These are phyloP conservation scores for Pelargonium citronellum DNA, from an alignment of 441 rosid species.

Conservation along the genomic window DNA sequence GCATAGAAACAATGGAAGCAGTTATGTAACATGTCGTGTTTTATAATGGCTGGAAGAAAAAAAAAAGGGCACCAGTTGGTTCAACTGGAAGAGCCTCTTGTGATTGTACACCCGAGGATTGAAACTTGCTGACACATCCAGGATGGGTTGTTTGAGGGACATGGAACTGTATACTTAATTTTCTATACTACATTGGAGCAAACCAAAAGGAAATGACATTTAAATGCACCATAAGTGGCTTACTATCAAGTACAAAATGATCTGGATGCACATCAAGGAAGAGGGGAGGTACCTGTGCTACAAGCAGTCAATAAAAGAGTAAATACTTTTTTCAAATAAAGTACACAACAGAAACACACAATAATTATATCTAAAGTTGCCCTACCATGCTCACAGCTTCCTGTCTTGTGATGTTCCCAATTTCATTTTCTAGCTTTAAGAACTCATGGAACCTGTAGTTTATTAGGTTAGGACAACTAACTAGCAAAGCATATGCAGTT, in stretches of 20 bases:
- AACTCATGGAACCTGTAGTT: slow-evolving; percentile 86
- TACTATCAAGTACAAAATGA: slow-evolving; percentile 86
- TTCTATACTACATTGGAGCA: background rate
- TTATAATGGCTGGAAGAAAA: background rate
- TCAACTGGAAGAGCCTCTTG: background rate
- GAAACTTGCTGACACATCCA: background rate
- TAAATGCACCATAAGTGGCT: slow-evolving; percentile 30
- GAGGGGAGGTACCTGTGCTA: slow-evolving; percentile 82
- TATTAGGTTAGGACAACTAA: slow-evolving; percentile 14
- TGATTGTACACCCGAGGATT: background rate
- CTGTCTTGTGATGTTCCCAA: slow-evolving; percentile 91
- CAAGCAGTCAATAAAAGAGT: slow-evolving; percentile 18
- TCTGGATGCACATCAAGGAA: slow-evolving; percentile 78
- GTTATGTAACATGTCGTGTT: background rate
- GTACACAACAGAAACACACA: slow-evolving; percentile 7
- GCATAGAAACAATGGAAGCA: slow-evolving; percentile 20
- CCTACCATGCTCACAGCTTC: slow-evolving; percentile 98
- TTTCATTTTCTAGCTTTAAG: slow-evolving; percentile 88
- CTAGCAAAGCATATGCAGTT: background rate
- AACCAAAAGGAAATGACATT: slow-evolving; percentile 1
- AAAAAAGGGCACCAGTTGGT: background rate
- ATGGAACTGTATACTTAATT: background rate
- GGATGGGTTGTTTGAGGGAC: background rate
- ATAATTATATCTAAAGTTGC: slow-evolving; percentile 6
- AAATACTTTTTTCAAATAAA: background rate